phyloP scores from a whole-genome alignment of 345 rosid species.

The Brassica cretica region DNA sequence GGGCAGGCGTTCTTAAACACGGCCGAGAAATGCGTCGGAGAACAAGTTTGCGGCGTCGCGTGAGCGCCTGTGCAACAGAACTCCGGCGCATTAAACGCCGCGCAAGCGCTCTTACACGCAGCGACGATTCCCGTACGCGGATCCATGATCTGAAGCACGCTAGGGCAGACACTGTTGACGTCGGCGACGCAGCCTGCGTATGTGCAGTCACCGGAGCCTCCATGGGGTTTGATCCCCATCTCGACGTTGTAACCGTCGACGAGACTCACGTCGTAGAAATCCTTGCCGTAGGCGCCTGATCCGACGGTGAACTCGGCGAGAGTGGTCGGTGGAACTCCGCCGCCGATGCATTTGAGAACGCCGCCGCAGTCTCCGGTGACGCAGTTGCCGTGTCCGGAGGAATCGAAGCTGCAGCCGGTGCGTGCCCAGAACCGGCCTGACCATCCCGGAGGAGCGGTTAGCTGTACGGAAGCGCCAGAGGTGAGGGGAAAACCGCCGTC shows the following conservation, averaged over 20 bases:
- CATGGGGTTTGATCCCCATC: conserved; percentile 60
- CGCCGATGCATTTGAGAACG: conserved; percentile 60
- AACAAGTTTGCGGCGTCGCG: conserved; percentile 69
- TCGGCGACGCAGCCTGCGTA: conserved; percentile 79
- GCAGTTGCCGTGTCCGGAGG: conserved; percentile 65
- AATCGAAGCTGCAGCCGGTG: conserved; percentile 77
- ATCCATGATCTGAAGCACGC: conserved; percentile 51
- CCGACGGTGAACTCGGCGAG: conserved; percentile 77
- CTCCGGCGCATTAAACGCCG: conserved; percentile 68
- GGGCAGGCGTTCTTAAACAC: conserved; percentile 91
- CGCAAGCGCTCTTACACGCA: conserved; percentile 88
- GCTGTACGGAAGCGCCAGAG: conserved; percentile 51
- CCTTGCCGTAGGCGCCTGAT: conserved; percentile 43
- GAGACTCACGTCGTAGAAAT: conserved; percentile 89
- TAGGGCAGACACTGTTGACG: conserved; percentile 67
- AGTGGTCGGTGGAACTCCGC: conserved; percentile 72
- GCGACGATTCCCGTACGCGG: conserved; percentile 53
- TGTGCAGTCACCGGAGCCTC: conserved; percentile 71
- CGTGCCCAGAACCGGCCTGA: conserved; percentile 92
- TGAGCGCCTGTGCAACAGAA: conserved; percentile 83
- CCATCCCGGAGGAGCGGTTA: conserved; percentile 75
- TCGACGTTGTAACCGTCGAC: conserved; percentile 95
- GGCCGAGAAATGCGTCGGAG: conserved; percentile 69
- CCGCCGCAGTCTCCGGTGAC: conserved; percentile 86
- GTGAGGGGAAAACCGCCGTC: conserved; percentile 65